Percentiles rank a stretch among this genome's conserved stretches.
Evolutionary conservation across 345 rosid species (phyloP).

Genomic region (Brassica rapa): DNA sequence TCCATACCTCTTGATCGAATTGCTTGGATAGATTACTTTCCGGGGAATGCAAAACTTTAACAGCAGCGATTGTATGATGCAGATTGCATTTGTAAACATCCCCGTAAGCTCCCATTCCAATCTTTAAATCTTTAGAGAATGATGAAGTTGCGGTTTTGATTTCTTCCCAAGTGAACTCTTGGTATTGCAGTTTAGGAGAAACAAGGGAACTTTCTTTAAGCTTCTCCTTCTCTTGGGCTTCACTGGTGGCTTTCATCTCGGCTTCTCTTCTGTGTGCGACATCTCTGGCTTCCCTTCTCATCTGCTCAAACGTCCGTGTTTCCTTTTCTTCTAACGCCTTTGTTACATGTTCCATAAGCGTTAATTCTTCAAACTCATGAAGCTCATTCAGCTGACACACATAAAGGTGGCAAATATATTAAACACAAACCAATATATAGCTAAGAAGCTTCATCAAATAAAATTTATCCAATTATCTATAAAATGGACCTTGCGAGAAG

Average conservation of each 20-base stretch:
- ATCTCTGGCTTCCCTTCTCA: conserved; percentile 57
- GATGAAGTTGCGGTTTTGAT: conserved; percentile 41
- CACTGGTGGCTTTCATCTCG: conserved; percentile 49
- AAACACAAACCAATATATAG: neutral
- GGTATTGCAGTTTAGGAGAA: conserved; percentile 36
- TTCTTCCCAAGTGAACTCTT: conserved; percentile 45
- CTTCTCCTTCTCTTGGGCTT: conserved; percentile 61
- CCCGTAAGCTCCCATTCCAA: conserved; percentile 44
- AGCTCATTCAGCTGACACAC: conserved; percentile 38
- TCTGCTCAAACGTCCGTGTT: conserved; percentile 54
- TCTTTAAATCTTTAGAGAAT: conserved; percentile 43
- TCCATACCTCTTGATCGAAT: conserved; percentile 42
- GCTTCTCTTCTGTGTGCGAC: conserved; percentile 52
- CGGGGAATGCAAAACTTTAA: conserved; percentile 43
- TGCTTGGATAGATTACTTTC: conserved; percentile 35
- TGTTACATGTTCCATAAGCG: conserved; percentile 48
- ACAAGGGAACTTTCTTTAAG: conserved; percentile 37
- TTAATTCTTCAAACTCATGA: conserved; percentile 50
- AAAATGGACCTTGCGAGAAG: conserved; percentile 68
- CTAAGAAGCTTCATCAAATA: neutral
- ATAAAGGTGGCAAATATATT: neutral
- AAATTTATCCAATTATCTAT: neutral
- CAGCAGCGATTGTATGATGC: conserved; percentile 42
- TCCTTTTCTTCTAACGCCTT: conserved; percentile 51
- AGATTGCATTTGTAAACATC: conserved; percentile 46